Evolutionary conservation across 306 rosid species (phyloP), one percentile per base, ranked within the genome.

Genomic region (Trifolium fragiferum): DNA sequence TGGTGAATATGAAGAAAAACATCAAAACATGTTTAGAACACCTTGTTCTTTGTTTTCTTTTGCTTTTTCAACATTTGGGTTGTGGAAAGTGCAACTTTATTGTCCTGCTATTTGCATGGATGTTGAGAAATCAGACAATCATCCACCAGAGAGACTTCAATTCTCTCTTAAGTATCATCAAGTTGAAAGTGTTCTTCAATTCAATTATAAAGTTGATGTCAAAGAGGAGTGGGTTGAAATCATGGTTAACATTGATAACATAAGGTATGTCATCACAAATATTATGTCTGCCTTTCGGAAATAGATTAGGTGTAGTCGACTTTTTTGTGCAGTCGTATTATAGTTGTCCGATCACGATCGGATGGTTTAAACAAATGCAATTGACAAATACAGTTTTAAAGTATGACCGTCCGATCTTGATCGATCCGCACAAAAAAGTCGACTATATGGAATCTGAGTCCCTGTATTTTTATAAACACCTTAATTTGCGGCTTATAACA

Each of bases 41-140:
- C 97, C 95, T 0, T 94, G 92, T 10, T 83, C 96, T 19, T 66
- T 94, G 43, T 88, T 87, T 77, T 90, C 95, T 55, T 80, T 83
- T 66, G 81, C 88, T 1, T 43, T 82, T 75, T 88, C 98, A 16
- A 75, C 87, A 0, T 53, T 8, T 55, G 97, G 93, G 83, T 62
- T 90, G 4, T 94, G 96, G 97, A 91, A 91, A 80, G 88, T 94
- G 74, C 98, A 94, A 47, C 15, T 91, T 55, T 90, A 88, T 80
- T 94, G 98, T 74, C 98, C 97, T 51, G 65, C 90, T 30, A 81
- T 83, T 37, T 83, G 87, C 69, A 94, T 90, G 97, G 85, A 82
- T 64, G 43, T 86, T 3, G 91, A 85, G 76, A 88, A 74, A 10
- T 83, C 89, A 0, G 81, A 87, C 68, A 55, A 19, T 20, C 78